Conservation (phyloP, 2,329 filamentous ascomycete species). For the Pestalotiopsis fici region DNA sequence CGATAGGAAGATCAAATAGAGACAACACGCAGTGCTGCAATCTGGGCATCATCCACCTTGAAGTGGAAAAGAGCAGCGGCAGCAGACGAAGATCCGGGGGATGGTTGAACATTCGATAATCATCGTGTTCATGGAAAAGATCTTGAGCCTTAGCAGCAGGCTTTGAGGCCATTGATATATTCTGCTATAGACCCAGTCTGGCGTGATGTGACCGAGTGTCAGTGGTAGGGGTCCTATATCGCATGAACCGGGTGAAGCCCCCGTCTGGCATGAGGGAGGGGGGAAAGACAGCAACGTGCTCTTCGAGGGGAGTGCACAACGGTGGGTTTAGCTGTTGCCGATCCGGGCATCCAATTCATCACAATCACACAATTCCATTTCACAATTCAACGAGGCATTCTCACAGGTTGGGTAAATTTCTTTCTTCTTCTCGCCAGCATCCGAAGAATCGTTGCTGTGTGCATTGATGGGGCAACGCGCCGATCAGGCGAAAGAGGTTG, state of each 20-base stretch:
- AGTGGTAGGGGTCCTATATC: background rate
- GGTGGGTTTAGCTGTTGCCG: background rate
- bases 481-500: background rate
- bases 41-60: background rate
- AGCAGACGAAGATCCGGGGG: background rate
- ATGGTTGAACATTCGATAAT: background rate
- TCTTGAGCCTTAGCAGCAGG: background rate
- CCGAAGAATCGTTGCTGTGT: background rate
- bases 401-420: background rate
- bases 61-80: background rate
- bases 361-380: background rate
- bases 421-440: background rate
- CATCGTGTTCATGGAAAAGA: background rate
- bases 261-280: background rate
- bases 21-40: background rate
- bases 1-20: background rate
- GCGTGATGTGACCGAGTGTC: background rate
- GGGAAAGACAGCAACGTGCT: no score
- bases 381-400: background rate
- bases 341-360: background rate
- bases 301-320: background rate
- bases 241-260: background rate
- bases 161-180: background rate
- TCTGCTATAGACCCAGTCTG: background rate
- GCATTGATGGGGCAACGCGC: background rate